Percentiles rank a stretch among this genome's conserved stretches.
These are phyloP conservation scores for Tubosaeta sp. DNA, from an alignment of 768 basidiomycete genomes.

Conservation along the genomic window DNA sequence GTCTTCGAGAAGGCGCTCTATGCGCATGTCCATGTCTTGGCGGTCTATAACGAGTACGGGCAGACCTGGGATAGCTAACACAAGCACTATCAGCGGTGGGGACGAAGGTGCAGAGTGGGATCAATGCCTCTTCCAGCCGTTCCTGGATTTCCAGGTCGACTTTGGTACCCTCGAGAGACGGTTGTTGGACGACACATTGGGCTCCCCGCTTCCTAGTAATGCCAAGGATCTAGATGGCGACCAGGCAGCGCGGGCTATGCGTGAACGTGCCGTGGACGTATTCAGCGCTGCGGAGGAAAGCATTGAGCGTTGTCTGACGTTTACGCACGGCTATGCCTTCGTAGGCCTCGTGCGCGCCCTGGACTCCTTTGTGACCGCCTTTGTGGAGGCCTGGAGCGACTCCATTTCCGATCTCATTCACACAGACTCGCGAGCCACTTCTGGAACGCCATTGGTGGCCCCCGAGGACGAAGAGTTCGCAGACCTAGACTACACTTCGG, in stretches of 20 bases:
- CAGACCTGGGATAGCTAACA: conserved; percentile 11
- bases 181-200: conserved; percentile 56
- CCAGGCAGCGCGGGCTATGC: conserved; percentile 56
- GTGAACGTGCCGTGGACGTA: conserved; percentile 72
- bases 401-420: conserved; percentile 42
- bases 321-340: conserved; percentile 89
- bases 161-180: conserved; percentile 77
- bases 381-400: conserved; percentile 61
- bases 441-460: conserved; percentile 27
- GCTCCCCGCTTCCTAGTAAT: conserved; percentile 37
- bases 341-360: conserved; percentile 69
- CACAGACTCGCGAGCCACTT: conserved; percentile 22
- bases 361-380: conserved; percentile 65
- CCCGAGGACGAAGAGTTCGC: conserved; percentile 57
- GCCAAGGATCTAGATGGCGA: conserved; percentile 29
- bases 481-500: conserved; percentile 79
- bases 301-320: conserved; percentile 62
- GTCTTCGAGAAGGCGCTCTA: conserved; percentile 50
- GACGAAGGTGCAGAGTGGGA: conserved; percentile 68
- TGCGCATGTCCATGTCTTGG: conserved; percentile 64
- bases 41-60: conserved; percentile 35
- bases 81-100: conserved; percentile 3
- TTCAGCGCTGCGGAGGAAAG: conserved; percentile 80
- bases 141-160: conserved; percentile 85
- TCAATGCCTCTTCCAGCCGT: conserved; percentile 88